Conservation (phyloP, 495 filamentous ascomycete genomes). For the Bathelium albidoporum region DNA sequence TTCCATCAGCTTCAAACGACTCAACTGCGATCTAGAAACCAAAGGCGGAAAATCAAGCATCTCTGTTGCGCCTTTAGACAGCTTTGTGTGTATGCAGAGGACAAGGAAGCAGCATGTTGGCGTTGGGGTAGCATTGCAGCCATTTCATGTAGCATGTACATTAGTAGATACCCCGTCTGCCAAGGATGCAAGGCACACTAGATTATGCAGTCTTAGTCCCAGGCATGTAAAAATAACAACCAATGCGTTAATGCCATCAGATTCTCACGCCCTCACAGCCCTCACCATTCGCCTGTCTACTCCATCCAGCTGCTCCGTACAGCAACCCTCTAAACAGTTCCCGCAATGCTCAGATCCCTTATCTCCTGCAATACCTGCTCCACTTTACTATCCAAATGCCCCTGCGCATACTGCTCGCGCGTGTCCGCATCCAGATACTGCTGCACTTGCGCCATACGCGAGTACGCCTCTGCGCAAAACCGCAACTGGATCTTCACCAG, state of each 20-base stretch:
- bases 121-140: neutral
- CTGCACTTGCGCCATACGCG: slow-evolving; percentile 95
- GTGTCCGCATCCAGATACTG: slow-evolving; percentile 97
- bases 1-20: neutral
- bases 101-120: neutral
- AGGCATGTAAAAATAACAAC: neutral
- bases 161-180: neutral
- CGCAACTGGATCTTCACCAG: slow-evolving; percentile 96
- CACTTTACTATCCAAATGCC: slow-evolving; percentile 81
- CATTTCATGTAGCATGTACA: neutral
- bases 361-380: slow-evolving; percentile 97
- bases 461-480: slow-evolving; percentile 96
- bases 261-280: neutral
- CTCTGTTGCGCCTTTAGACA: neutral
- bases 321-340: slow-evolving; percentile 41
- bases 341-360: slow-evolving; percentile 87
- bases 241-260: neutral
- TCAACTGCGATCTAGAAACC: neutral
- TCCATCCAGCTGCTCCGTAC: neutral
- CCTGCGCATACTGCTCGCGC: slow-evolving; percentile 88
- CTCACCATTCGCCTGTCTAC: neutral
- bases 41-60: neutral
- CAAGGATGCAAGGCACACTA: neutral
- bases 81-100: neutral
- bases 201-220: neutral